A percentile compares a stretch with the other conserved stretches of the same genome.
Conservation (phyloP, 305 asterid species). For the Petunia hybrid region DNA sequence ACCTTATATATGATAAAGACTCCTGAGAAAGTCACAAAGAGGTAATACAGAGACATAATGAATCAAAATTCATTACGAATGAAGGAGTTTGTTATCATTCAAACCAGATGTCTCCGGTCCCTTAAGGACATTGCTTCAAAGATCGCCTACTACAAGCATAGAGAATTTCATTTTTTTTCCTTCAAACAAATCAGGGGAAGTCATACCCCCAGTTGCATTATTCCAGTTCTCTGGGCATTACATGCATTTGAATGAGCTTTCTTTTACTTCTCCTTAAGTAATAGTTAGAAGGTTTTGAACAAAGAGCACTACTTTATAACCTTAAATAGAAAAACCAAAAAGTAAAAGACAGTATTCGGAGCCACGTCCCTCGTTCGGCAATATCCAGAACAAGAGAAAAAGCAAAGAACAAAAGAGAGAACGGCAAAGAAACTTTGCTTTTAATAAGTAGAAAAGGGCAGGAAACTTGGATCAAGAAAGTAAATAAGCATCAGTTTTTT, state of each 20-base stretch:
- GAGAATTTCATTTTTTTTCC: background rate
- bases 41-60: constrained; percentile 21
- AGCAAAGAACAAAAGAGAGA: background rate
- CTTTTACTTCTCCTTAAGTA: background rate
- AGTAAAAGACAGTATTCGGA: background rate
- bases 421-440: background rate
- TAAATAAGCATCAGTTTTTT: constrained; percentile 30
- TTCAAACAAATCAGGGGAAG: background rate
- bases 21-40: constrained; percentile 9
- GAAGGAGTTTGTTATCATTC: background rate
- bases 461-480: background rate
- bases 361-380: background rate
- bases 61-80: constrained; percentile 19
- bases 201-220: background rate
- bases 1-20: background rate
- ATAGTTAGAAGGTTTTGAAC: background rate
- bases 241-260: background rate
- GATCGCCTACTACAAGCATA: background rate
- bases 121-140: too few species aligned
- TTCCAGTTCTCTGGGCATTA: background rate
- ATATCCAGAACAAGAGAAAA: background rate
- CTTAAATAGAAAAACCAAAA: background rate
- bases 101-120: background rate
- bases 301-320: background rate
- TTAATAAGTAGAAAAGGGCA: background rate